Percentiles rank a stretch among this genome's conserved stretches.
Evolutionary conservation across 163 green algal genomes (phyloP).

Genomic region (Volvox carteri): DNA sequence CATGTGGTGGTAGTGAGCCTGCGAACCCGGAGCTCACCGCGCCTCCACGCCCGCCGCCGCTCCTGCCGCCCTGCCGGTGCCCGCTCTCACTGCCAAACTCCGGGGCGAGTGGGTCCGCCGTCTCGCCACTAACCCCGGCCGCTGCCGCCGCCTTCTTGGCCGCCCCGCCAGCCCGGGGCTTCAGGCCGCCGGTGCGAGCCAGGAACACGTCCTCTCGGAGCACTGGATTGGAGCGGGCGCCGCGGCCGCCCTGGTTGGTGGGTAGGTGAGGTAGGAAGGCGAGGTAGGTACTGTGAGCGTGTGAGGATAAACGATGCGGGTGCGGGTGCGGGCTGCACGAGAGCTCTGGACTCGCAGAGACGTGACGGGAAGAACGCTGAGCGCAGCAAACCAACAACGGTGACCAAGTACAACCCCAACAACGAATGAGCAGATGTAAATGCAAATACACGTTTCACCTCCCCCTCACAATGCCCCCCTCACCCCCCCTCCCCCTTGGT

Average conservation of each 20-base stretch:
- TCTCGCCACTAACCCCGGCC: not conserved
- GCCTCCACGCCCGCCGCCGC: slow-evolving; percentile 46
- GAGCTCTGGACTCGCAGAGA: too few species aligned
- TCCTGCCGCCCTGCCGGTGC: slow-evolving; percentile 65
- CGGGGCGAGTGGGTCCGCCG: slow-evolving; percentile 84
- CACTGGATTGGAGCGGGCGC: slow-evolving; percentile 77
- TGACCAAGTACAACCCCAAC: too few species aligned
- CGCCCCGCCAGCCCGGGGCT: slow-evolving; percentile 33
- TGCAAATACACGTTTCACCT: too few species aligned
- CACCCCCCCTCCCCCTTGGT: not conserved
- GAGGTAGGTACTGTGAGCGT: not conserved
- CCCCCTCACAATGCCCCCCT: not conserved
- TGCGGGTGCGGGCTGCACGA: too few species aligned
- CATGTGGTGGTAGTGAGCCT: too few species aligned
- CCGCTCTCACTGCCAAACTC: slow-evolving; percentile 79
- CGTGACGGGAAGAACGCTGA: too few species aligned
- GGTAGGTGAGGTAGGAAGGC: not conserved
- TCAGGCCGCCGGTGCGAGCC: slow-evolving; percentile 59
- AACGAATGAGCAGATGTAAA: too few species aligned
- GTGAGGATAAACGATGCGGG: not conserved
- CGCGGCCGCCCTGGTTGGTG: slow-evolving; percentile 78
- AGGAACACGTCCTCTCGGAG: slow-evolving; percentile 91
- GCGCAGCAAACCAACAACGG: too few species aligned
- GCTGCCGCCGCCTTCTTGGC: slow-evolving; percentile 34
- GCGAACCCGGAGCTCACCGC: too few species aligned